phyloP scores from a whole-genome alignment of 2,329 filamentous ascomycete species.

The Teratosphaeriaceae sp. region DNA sequence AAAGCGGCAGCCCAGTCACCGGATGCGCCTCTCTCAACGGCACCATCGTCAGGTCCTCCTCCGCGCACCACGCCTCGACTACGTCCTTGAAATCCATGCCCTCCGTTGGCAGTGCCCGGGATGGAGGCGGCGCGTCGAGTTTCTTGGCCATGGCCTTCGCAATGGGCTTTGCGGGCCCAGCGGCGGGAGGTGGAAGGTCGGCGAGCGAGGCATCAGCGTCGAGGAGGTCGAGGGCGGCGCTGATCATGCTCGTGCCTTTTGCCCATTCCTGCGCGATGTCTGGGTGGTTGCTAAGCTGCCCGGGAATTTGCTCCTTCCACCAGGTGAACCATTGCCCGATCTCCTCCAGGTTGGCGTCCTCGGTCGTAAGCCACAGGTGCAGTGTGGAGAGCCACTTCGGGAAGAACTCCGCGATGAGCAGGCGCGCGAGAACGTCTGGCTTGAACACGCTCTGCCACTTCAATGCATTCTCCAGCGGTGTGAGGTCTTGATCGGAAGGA shows the following conservation, averaged over 20 bases:
- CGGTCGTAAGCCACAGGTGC: constrained; percentile 52
- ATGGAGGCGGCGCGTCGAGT: constrained; percentile 25
- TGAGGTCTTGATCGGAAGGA: constrained; percentile 71
- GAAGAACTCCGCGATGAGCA: constrained; percentile 75
- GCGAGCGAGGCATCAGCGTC: constrained; percentile 36
- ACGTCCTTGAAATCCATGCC: constrained; percentile 62
- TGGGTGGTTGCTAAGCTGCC: constrained; percentile 42
- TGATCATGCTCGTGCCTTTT: constrained; percentile 51
- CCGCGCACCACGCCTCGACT: constrained; percentile 74
- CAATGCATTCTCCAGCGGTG: constrained; percentile 64
- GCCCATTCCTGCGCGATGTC: constrained; percentile 51
- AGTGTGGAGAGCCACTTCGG: constrained; percentile 75
- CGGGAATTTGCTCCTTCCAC: constrained; percentile 52
- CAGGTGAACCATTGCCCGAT: constrained; percentile 54
- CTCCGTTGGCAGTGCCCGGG: constrained; percentile 38
- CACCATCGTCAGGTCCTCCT: constrained; percentile 69
- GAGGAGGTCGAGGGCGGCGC: constrained; percentile 49
- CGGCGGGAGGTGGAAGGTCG: constrained; percentile 40
- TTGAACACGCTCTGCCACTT: constrained; percentile 68
- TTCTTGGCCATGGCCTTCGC: constrained; percentile 30
- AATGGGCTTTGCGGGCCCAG: constrained; percentile 32
- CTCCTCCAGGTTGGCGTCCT: constrained; percentile 51
- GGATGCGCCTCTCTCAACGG: constrained; percentile 67
- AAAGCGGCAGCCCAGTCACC: constrained; percentile 62
- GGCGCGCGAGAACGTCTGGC: constrained; percentile 61